Evolutionary conservation across 2,329 filamentous ascomycete genomes (phyloP), one percentile per base, ranked within the genome.

Genomic region (Arthrocladium fulminans): DNA sequence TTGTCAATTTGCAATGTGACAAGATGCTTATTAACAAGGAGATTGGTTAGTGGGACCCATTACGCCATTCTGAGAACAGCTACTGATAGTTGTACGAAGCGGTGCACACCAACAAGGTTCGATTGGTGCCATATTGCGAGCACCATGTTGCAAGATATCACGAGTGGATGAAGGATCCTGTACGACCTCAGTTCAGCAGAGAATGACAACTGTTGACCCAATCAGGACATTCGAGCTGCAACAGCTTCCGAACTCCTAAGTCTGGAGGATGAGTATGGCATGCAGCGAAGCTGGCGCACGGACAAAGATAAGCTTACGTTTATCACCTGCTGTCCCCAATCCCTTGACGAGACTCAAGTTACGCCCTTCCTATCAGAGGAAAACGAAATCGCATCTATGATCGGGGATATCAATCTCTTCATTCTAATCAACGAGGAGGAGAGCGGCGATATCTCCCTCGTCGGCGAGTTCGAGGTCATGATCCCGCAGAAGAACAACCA

Each of bases 281-380:
- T 96, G 81, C 90, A 96, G 65, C 69, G 70, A n/a, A 87, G 81
- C 54, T 97, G 90, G 90, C 81, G 88, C 30, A 70, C 70, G 17
- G 86, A 92, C 35, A 66, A 70, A 22, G 89, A 97, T 67, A 97
- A 97, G 68, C 66, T 97, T 52, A 97, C 90, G 0, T 97, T 96
- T 59, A 95, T 97, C 63, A 67, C 86, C 47, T 95, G 88, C 61
- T 15, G 37, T 6, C 34, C 23, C 15, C 35, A 32, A 10, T 15
- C 4, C 13, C 46, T 22, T 44, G 5, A 13, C 12, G 9, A 27
- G n/a, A 25, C n/a, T n/a, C n/a, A n/a, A n/a, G n/a, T n/a, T n/a
- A n/a, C n/a, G n/a, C n/a, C n/a, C n/a, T n/a, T n/a, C n/a, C 12
- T 27, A 34, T 10, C 51, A 48, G 10, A 49, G 52, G 23, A 65